Conservation (phyloP, 2,329 filamentous ascomycete species). For the Metarhizium guizhouense region DNA sequence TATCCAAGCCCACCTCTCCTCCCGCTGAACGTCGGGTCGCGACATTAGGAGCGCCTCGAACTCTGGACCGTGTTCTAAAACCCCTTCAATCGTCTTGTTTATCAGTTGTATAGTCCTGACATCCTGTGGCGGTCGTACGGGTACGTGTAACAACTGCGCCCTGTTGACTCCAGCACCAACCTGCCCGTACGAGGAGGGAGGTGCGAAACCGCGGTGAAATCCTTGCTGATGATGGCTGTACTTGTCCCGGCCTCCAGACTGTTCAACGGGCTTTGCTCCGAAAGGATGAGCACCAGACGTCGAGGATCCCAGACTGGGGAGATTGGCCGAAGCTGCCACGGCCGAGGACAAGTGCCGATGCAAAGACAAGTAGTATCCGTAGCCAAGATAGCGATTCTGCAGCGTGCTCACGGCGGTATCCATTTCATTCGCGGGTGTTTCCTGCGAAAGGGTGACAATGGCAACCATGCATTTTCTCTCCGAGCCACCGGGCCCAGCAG, state of each 20-base stretch:
- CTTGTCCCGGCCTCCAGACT: constrained; percentile 20
- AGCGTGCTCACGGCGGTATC: constrained; percentile 69
- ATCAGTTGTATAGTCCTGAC: constrained; percentile 74
- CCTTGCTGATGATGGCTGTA: constrained; percentile 33
- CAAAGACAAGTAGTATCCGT: constrained; percentile 71
- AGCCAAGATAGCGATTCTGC: constrained; percentile 78
- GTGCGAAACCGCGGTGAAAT: constrained; percentile 58
- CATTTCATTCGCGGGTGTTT: constrained; percentile 75
- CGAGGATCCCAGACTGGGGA: constrained; percentile 18
- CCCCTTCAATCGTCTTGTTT: constrained; percentile 74
- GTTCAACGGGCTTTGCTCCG: constrained; percentile 60
- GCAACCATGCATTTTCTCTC: constrained; percentile 68
- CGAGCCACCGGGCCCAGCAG: constrained; percentile 36
- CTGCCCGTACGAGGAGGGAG: constrained; percentile 58
- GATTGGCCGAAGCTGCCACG: constrained; percentile 16
- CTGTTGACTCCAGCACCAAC: constrained; percentile 32
- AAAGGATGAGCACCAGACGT: constrained; percentile 56
- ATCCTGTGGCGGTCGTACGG: constrained; percentile 67
- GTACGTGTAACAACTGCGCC: constrained; percentile 51
- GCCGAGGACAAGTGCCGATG: constrained; percentile 78
- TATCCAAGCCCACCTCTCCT: constrained; percentile 90
- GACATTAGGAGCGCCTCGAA: constrained; percentile 92
- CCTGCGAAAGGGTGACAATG: constrained; percentile 71
- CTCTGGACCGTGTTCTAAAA: constrained; percentile 72
- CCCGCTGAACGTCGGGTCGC: constrained; percentile 68